Conservation (phyloP, 106 monocot genomes). For the Ottelia alismoides region DNA sequence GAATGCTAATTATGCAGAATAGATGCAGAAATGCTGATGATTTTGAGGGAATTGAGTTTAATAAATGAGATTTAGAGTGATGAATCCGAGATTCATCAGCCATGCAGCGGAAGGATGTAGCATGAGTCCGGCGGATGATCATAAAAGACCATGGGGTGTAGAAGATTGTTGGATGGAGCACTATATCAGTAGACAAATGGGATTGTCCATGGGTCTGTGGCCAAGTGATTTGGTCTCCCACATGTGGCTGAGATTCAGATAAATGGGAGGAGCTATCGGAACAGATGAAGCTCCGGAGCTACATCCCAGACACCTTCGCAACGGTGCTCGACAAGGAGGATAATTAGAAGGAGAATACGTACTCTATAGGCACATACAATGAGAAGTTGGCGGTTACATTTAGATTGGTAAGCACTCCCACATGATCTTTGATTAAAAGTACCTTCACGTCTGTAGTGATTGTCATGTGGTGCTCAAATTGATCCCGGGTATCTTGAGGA, state of each 20-base stretch:
- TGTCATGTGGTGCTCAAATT: conserved; percentile 56
- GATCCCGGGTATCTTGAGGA: conserved; percentile 24
- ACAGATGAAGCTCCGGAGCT: conserved; percentile 32
- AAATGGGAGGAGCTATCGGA: conserved; percentile 40
- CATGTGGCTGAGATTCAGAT: conserved; percentile 16
- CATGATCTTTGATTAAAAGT: conserved; percentile 48
- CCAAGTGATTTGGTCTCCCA: conserved; percentile 34
- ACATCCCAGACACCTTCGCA: conserved; percentile 35
- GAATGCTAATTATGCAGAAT: too few relatives aligned
- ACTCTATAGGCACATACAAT: conserved; percentile 40
- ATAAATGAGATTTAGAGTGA: too few relatives aligned
- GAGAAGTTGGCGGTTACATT: conserved; percentile 62
- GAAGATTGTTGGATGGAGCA: conserved; percentile 60
- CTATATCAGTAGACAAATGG: conserved; percentile 26
- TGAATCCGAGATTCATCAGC: too few relatives aligned
- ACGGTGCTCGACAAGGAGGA: conserved; percentile 62
- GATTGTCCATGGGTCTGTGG: conserved; percentile 39
- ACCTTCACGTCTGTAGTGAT: conserved; percentile 59
- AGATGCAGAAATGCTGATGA: too few relatives aligned
- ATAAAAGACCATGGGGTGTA: too few relatives aligned
- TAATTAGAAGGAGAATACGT: conserved; percentile 35
- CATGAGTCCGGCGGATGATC: too few relatives aligned
- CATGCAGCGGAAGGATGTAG: too few relatives aligned
- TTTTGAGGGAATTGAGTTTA: too few relatives aligned
- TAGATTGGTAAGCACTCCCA: conserved; percentile 36